Evolutionary conservation across 2,329 filamentous ascomycete genomes (phyloP), one percentile per base, ranked within the genome.

Genomic region (Arthrobotrys sinensis): DNA sequence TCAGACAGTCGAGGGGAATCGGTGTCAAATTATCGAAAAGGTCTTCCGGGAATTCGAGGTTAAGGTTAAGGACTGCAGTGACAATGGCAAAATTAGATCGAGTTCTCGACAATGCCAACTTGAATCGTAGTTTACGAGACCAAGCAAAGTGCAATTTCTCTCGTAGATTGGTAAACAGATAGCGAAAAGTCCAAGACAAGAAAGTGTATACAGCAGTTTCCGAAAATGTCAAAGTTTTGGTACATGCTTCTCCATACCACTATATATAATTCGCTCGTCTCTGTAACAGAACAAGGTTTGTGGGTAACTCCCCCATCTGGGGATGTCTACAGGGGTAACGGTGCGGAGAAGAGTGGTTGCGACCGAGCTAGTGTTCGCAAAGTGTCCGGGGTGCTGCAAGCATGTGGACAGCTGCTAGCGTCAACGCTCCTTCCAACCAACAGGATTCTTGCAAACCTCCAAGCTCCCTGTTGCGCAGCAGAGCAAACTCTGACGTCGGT

Each of bases 301-400:
- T 50, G 52, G 73, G 32, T 62, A 67, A 66, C 73, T 77, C 73
- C 66, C 24, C 73, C 67, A 72, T 78, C 75, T 68, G 67, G 75
- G 75, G 67, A 63, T 52, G 50, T 34, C n/a, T 64, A 60, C 66
- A 64, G 65, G 64, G 45, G 38, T 52, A 65, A 46, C 60, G 38
- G 75, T 78, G 75, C 75, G 75, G 75, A 78, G 75, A 78, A 72
- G 67, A 45, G 57, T 72, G 67, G 57, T 28, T 65, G 72, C 63
- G 48, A 68, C 48, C 40, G 60, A 64, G 16, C 43, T 55, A 64
- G 53, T 6, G 48, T 63, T 78, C 75, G 75, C 75, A 78, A 55
- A 72, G 60, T 72, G 52, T n/a, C 75, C 75, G 67, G 75, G 75
- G 50, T 62, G 21, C 62, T 38, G 36, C n/a, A 57, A 67, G 45